phyloP scores from a whole-genome alignment of 2,329 filamentous ascomycete species.

The Phialemoniopsis sp. region DNA sequence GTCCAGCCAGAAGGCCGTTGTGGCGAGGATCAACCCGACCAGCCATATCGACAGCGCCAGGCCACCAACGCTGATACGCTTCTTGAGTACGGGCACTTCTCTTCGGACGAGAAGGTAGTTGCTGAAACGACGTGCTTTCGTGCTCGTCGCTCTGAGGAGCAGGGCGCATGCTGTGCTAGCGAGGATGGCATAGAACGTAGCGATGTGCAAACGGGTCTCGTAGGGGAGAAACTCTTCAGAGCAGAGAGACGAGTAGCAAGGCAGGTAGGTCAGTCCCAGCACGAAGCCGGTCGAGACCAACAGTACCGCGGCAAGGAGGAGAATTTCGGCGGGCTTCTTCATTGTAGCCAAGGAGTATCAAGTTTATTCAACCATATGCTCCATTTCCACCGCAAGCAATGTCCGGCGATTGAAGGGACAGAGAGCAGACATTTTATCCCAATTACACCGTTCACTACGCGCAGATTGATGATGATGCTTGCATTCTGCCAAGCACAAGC shows the following conservation, averaged over 20 bases:
- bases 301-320: not conserved
- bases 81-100: slow-evolving; percentile 1
- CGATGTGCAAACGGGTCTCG: slow-evolving; percentile 7
- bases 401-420: too few relatives aligned
- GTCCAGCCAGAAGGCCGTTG: slow-evolving; percentile 6
- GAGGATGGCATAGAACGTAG: slow-evolving; percentile 8
- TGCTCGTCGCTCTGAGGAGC: not conserved
- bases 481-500: too few relatives aligned
- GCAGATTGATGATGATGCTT: too few relatives aligned
- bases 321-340: not conserved
- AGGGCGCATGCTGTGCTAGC: slow-evolving; percentile 1
- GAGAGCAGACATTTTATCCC: too few relatives aligned
- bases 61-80: slow-evolving; percentile 6
- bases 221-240: slow-evolving; percentile 7
- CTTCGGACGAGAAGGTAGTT: not conserved
- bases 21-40: slow-evolving; percentile 4
- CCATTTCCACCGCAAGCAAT: too few relatives aligned
- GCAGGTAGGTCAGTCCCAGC: slow-evolving; percentile 8
- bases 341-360: too few relatives aligned
- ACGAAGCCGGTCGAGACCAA: slow-evolving; percentile 4
- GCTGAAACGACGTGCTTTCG: slow-evolving; percentile 1
- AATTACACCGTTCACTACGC: too few relatives aligned
- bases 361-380: too few relatives aligned
- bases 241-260: slow-evolving; percentile 10
- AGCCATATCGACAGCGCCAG: slow-evolving; percentile 4